Evolutionary conservation across 2,329 filamentous ascomycete genomes (phyloP), one percentile per base, ranked within the genome.

Genomic region (Tolypocladium paradoxum): DNA sequence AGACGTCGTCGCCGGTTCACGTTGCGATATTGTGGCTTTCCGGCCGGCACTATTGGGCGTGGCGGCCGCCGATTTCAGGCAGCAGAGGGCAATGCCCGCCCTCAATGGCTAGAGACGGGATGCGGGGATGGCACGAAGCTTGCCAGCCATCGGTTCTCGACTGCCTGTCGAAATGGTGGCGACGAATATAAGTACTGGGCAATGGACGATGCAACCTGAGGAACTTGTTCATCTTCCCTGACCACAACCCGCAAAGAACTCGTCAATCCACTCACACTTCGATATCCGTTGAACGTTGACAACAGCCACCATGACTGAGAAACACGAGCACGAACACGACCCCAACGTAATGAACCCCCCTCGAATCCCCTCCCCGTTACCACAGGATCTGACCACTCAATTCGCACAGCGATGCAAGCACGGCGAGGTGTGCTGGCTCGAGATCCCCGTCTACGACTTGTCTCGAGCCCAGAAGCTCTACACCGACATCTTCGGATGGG

Each of bases 401-500:
- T 22, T 7, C 12, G 20, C 24, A 12, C 18, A 16, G n/a, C 38
- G 38, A 24, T 46, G 20, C 24, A 36, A 31, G 20, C 54, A 62
- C 43, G 69, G 68, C 54, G 62, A 70, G 49, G 64, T 70, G 48
- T 68, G 64, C 59, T 73, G 69, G 68, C 64, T 69, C 47, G 67
- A 73, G 52, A 58, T 73, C 16, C 69, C 70, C n/a, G 66, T 68
- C 50, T 60, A 56, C 31, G 62, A 71, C 56, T 53, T 69, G 16
- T 48, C 55, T 33, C 63, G 70, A 33, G 70, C 66, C 52, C 62
- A 64, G 46, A 63, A 62, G 40, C 72, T 74, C 60, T 73, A 72
- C 56, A 61, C 58, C 9, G 58, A 65, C 20, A 60, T 73, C 31
- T 66, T 73, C 24, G 60, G 56, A 35, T 70, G 68, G 69, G 61